Evolutionary conservation across 1,139 yeast species (phyloP).

Genomic region (Yamadazyma aaseri): DNA sequence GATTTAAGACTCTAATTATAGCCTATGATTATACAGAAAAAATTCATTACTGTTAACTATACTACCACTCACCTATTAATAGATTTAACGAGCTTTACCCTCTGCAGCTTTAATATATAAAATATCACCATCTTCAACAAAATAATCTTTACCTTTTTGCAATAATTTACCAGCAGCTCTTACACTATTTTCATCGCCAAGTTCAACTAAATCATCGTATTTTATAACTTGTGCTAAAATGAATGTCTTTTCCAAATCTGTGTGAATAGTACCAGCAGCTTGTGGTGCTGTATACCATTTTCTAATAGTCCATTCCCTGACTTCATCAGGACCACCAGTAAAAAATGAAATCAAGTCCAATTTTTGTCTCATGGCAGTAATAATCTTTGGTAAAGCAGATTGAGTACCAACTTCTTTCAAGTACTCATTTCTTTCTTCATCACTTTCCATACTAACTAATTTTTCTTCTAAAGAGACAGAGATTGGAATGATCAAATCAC

Average conservation of each 20-base stretch:
- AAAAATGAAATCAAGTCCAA: conserved; percentile 80
- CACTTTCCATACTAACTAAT: conserved; percentile 82
- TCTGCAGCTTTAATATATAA: conserved; percentile 96
- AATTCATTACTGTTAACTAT: too few relatives aligned
- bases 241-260: conserved; percentile 53
- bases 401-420: conserved; percentile 81
- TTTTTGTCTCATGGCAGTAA: conserved; percentile 79
- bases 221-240: conserved; percentile 49
- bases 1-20: too few relatives aligned
- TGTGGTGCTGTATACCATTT: conserved; percentile 82
- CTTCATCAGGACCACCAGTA: conserved; percentile 84
- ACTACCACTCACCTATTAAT: background rate
- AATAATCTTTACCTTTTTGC: conserved; percentile 96
- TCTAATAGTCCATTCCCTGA: conserved; percentile 89
- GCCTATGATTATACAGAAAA: too few relatives aligned
- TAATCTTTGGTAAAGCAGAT: conserved; percentile 87
- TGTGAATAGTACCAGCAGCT: conserved; percentile 86
- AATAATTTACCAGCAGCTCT: conserved; percentile 91
- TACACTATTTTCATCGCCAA: conserved; percentile 80
- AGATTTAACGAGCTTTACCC: conserved; percentile 66
- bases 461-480: conserved; percentile 93
- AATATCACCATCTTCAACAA: conserved; percentile 78
- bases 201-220: conserved; percentile 59
- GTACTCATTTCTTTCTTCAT: conserved; percentile 90
- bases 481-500: conserved; percentile 92